Percentiles rank a stretch among this genome's conserved stretches.
These are phyloP conservation scores for Tricholoma bakamatsutake DNA, from an alignment of 768 basidiomycete genomes.

Conservation along the genomic window DNA sequence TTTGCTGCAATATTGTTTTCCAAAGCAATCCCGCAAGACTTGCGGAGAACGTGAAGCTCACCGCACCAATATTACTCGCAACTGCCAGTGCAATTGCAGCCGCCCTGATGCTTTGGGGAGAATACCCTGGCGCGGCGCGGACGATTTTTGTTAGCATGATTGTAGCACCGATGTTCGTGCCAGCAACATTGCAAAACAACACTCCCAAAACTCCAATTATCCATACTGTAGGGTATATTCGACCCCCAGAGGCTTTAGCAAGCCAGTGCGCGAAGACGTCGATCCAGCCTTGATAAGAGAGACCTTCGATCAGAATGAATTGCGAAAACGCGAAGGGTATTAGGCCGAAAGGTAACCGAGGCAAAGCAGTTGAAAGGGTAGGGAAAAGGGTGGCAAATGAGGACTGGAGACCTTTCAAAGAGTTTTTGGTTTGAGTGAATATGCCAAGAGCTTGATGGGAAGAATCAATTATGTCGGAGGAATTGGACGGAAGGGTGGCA, in stretches of 20 bases:
- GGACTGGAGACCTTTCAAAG: constrained; percentile 7
- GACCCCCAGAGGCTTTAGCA: constrained; percentile 13
- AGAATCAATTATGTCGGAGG: neutral
- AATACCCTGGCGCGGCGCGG: constrained; percentile 40
- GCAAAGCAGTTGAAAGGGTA: constrained; percentile 59
- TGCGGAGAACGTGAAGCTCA: constrained; percentile 85
- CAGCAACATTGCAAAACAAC: constrained; percentile 19
- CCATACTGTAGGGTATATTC: constrained; percentile 18
- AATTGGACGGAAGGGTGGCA: neutral
- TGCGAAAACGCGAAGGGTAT: constrained; percentile 92
- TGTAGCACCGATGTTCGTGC: constrained; percentile 22
- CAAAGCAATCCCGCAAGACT: constrained; percentile 91
- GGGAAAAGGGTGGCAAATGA: constrained; percentile 49
- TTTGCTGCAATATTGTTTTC: constrained; percentile 68
- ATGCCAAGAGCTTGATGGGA: constrained; percentile 3
- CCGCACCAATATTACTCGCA: constrained; percentile 90
- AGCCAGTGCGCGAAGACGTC: constrained; percentile 59
- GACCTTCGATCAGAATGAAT: constrained; percentile 88
- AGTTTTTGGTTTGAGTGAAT: constrained; percentile 14
- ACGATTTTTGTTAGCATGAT: constrained; percentile 85
- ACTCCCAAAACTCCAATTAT: constrained; percentile 19
- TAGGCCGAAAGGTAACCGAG: constrained; percentile 73
- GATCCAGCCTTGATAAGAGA: constrained; percentile 88
- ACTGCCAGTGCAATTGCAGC: constrained; percentile 76
- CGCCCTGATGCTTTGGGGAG: constrained; percentile 35